Evolutionary conservation across 2,329 filamentous ascomycete genomes (phyloP), one percentile per base, ranked within the genome.

Genomic region (Cladorrhinum sp.): DNA sequence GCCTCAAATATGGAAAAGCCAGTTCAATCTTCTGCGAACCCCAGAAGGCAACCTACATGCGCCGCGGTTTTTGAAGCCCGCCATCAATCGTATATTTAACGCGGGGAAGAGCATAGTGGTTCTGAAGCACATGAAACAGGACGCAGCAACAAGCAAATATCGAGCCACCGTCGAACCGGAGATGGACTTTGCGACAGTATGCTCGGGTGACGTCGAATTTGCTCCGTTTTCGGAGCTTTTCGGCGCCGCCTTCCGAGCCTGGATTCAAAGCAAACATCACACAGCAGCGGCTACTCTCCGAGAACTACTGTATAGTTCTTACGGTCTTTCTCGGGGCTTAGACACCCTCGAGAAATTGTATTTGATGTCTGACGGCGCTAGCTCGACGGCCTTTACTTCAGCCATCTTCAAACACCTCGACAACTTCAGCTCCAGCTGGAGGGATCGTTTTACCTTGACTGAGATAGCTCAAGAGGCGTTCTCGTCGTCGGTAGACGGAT

Each of bases 61-160:
- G 0, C 93, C 94, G 0, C 81, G 77, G 2, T 97, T 96, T 65
- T 79, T 97, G 3, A 84, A 87, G 42, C 82, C 87, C 2, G 84
- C 87, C 1, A 86, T 85, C 0, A 76, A 79, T 23, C 89, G 87
- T 64, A 91, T 97, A 39, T 94, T 96, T 68, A 92, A 88, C 1
- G 88, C 91, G 1, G 94, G 94, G 0, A 97, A 97, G 74, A 96
- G 89, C 68, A 87, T 95, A 59, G 85, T 95, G 1, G 89, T 97
- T 50, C 76, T 97, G n/a, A 88, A 87, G 62, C 84, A 88, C 53
- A 79, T 96, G 10, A 85, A 86, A 46, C 79, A 82, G 59, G 79
- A 82, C 62, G 72, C 77, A 54, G 67, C 74, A 54, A 53, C 70
- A 67, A 68, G 64, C 60, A 72, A 62, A 52, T 74, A 66, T 56